These are phyloP conservation scores for Polytrichum formosum DNA, from an alignment of 225 moss, liverwort and hornwort species.

Conservation along the genomic window DNA sequence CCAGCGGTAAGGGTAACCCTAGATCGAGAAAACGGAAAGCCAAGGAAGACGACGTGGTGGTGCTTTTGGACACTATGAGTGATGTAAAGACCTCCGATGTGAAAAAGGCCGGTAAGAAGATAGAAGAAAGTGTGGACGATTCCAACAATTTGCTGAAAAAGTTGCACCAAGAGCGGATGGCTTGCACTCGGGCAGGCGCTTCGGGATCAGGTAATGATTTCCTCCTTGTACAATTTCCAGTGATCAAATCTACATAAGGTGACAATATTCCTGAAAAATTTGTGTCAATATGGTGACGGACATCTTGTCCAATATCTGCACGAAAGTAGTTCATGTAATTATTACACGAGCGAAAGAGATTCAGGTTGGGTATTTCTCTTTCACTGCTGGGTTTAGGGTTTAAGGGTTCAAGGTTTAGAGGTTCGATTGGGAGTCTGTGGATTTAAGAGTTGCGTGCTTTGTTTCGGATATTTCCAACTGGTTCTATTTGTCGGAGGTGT, in stretches of 20 bases:
- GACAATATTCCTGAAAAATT: background rate
- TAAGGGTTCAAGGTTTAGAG: background rate
- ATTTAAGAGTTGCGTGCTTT: background rate
- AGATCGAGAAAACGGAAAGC: constrained; percentile 38
- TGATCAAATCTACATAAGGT: background rate
- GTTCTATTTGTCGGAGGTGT: background rate
- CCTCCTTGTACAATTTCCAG: background rate
- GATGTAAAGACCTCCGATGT: constrained; percentile 35
- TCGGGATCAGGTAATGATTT: constrained; percentile 38
- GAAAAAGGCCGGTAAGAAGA: constrained; percentile 21
- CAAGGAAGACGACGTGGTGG: constrained; percentile 31
- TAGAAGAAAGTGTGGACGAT: constrained; percentile 39
- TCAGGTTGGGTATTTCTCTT: background rate
- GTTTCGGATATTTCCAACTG: background rate
- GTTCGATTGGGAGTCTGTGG: background rate
- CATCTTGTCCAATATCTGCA: background rate
- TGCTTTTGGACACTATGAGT: constrained; percentile 25
- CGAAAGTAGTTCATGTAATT: background rate
- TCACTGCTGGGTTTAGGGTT: background rate
- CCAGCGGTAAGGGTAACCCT: constrained; percentile 17
- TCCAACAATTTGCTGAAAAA: constrained; percentile 73
- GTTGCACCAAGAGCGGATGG: constrained; percentile 77
- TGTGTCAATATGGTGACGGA: background rate
- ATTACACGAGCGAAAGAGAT: background rate
- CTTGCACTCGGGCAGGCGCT: constrained; percentile 46